Percentiles rank a stretch among this genome's conserved stretches.
These are phyloP conservation scores for Coemansia sp. DNA, from an alignment of 192 early-diverging fungal species.

Conservation along the genomic window DNA sequence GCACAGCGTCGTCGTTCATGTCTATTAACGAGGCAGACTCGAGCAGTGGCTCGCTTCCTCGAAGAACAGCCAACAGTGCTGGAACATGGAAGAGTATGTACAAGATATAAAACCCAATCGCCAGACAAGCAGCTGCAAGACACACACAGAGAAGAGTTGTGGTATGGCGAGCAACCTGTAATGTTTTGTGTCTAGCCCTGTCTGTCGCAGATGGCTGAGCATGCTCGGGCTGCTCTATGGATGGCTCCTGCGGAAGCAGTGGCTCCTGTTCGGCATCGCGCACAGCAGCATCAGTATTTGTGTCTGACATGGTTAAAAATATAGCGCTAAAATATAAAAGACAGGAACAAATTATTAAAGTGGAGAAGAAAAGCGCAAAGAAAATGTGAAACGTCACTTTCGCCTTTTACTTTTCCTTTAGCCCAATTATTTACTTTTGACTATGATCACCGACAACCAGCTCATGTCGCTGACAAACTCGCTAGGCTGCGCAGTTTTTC, in stretches of 20 bases:
- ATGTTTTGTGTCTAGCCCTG: background rate
- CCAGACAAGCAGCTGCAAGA: conserved; percentile 22
- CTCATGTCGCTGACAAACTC: conserved; percentile 46
- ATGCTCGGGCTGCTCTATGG: background rate
- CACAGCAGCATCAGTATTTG: background rate
- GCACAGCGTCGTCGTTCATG: conserved; percentile 21
- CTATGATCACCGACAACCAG: conserved; percentile 48
- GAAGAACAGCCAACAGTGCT: conserved; percentile 11
- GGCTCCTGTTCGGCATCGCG: conserved; percentile 23
- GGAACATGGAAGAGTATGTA: conserved; percentile 33
- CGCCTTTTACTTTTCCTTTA: conserved; percentile 10
- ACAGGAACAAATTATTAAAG: background rate
- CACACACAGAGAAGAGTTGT: conserved; percentile 15
- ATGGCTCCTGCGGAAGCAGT: conserved; percentile 10
- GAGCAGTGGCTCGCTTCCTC: conserved; percentile 23
- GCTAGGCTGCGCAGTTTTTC: conserved; percentile 37
- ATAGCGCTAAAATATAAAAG: conserved; percentile 1
- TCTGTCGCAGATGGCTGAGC: background rate
- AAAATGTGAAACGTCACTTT: background rate
- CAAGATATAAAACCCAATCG: conserved; percentile 32
- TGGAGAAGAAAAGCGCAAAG: background rate
- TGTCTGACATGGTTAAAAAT: background rate
- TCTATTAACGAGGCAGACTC: conserved; percentile 25
- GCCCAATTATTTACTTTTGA: background rate
- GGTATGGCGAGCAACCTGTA: background rate